phyloP scores from a whole-genome alignment of 2,329 filamentous ascomycete genomes.

The Diaporthe nobilis region DNA sequence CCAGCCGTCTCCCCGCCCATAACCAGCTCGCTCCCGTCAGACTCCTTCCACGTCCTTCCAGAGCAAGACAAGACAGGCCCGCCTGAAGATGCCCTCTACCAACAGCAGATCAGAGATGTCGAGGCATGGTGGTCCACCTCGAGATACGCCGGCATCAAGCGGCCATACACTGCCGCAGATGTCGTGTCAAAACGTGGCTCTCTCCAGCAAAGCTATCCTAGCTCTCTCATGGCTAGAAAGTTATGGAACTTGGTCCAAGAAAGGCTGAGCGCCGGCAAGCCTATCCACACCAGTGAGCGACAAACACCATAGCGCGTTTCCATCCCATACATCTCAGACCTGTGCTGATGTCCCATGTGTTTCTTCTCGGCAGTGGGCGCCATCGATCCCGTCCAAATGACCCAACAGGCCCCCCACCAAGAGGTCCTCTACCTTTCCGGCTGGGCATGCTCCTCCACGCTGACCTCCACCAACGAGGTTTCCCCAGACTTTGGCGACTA shows the following conservation, averaged over 20 bases:
- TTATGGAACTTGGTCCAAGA: conserved; percentile 91
- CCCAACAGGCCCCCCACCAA: conserved; percentile 95
- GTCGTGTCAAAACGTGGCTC: conserved; percentile 94
- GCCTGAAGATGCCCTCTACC: conserved; percentile 88
- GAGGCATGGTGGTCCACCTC: conserved; percentile 91
- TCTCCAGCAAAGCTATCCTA: conserved; percentile 88
- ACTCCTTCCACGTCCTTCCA: conserved; percentile 88
- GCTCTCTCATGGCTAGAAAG: conserved; percentile 94
- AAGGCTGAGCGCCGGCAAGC: conserved; percentile 82
- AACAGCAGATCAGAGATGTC: conserved; percentile 86
- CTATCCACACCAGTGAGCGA: conserved; percentile 86
- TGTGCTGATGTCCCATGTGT: conserved; percentile 4
- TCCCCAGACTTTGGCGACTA: conserved; percentile 99
- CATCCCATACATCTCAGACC: neutral
- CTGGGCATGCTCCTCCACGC: conserved; percentile 95
- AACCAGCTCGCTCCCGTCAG: conserved; percentile 73
- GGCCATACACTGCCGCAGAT: conserved; percentile 91
- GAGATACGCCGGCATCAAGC: conserved; percentile 89
- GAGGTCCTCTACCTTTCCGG: conserved; percentile 97
- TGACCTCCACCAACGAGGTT: conserved; percentile 96
- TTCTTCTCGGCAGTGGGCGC: conserved; percentile 79
- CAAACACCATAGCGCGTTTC: neutral
- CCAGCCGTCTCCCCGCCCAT: conserved; percentile 72
- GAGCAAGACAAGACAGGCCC: conserved; percentile 82
- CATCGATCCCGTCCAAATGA: conserved; percentile 99